Evolutionary conservation across 192 early-diverging fungal species (phyloP).

Genomic region (Jimgerdemannia lactiflua): DNA sequence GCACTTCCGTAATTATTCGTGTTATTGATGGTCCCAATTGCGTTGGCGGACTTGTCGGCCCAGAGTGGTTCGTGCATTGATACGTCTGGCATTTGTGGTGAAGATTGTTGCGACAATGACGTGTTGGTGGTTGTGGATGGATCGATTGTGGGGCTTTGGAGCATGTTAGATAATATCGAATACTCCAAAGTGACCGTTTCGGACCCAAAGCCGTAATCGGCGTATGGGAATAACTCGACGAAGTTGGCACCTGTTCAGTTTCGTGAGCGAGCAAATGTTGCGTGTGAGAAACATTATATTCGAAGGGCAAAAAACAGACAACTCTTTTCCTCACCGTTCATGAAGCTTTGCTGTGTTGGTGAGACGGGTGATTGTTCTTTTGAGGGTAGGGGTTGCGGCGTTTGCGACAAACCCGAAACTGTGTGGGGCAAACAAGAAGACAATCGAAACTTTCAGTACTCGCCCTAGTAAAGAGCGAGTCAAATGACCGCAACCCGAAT

Average conservation of each 20-base stretch:
- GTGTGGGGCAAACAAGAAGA: too few species aligned
- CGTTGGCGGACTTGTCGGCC: background rate
- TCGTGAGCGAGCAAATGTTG: background rate
- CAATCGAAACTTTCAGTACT: too few species aligned
- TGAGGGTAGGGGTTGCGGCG: too few species aligned
- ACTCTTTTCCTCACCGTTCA: too few species aligned
- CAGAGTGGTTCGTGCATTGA: background rate
- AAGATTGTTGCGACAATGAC: background rate
- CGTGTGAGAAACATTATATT: background rate
- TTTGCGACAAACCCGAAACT: too few species aligned
- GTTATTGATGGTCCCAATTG: background rate
- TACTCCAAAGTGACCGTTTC: slow-evolving; percentile 88
- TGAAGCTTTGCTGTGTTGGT: too few species aligned
- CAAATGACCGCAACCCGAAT: too few species aligned
- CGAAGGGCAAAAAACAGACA: background rate
- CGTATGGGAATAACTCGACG: slow-evolving; percentile 29
- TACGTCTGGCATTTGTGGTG: background rate
- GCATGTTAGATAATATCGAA: slow-evolving; percentile 86
- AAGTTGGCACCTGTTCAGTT: slow-evolving; percentile 13
- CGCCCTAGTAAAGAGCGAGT: too few species aligned
- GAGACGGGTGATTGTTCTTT: too few species aligned
- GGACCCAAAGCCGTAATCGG: slow-evolving; percentile 77
- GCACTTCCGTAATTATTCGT: background rate
- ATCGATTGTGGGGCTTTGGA: slow-evolving; percentile 58
- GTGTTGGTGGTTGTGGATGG: slow-evolving; percentile 17